Base-by-base conservation (phyloP, 192 early-diverging fungal genomes). In the Podochytrium sp. region DNA sequence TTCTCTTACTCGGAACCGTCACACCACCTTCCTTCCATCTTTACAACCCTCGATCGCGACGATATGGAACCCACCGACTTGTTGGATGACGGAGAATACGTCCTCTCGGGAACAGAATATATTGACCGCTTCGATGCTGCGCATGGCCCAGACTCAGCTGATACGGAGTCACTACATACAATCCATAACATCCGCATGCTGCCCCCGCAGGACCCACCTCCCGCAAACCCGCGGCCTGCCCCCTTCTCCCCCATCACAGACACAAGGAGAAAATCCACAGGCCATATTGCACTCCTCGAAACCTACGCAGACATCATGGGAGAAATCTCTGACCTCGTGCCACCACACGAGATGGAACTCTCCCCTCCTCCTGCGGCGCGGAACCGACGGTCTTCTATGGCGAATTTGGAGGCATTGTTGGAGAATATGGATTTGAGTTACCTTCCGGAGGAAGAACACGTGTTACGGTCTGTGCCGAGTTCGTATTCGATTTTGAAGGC, bases 281-380 rank as follows among this genome's bases (percentile, higher is more conserved):
- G 66, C 16, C 66, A 69, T 30, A 14, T n/a, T 35, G 18, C 23
- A 6, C 51, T 69, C 12, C 51, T 69, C 6, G 66, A 35, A 30
- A 69, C 66, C 12, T 69, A 69, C 29, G 29, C 43, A 27, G 66
- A 55, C 23, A 69, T 69, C n/a, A 69, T 69, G n/a, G 51, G 52
- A 41, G 66, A 69, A 39, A 69, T 69, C 32, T 35, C 29, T 2
- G 66, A 69, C 47, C 51, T 69, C 4, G 66, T 69, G 2, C 66
- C 66, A 33, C 50, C 30, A 37, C 12, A n/a, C n/a, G n/a, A n/a
- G n/a, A n/a, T n/a, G n/a, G n/a, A n/a, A n/a, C n/a, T n/a, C n/a
- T n/a, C n/a, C n/a, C n/a, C n/a, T n/a, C n/a, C n/a, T n/a, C n/a
- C n/a, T n/a, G n/a, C n/a, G n/a, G n/a, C n/a, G n/a, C n/a, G n/a